Base-by-base conservation (phyloP, 139 green algal genomes). In the Haematococcus sp. region DNA sequence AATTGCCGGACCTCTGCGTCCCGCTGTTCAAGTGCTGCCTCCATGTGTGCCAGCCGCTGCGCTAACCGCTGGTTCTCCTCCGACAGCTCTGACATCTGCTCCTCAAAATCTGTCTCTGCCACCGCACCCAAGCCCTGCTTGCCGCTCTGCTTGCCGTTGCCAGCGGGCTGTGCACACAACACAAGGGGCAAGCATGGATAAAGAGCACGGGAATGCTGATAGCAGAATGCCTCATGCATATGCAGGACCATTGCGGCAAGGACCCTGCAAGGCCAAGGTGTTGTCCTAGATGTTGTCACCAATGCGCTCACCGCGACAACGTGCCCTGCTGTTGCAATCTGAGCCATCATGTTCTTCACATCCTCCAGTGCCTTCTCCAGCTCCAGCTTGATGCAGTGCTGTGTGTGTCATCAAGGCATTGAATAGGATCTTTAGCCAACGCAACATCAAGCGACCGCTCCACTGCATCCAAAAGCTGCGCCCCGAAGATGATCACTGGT, bases 341-440 rank as follows among this genome's bases (percentile, higher is more conserved):
- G 67, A 54, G 67, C 56, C 68, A 81, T 75, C 68, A 76, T 76
- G 27, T 60, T 20, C 43, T 74, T 70, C 3, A 68, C 68, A 20
- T 81, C 68, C 67, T 81, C 75, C 75, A 81, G 67, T n/a, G 75
- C 75, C 43, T 71, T 76, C 68, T 81, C 75, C 60, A 81, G 73
- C 46, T 81, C 75, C 40, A 81, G 23, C 75, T 81, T 81, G 59
- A 81, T 81, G 49, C 51, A 49, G 49, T 75, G 51, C 51, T 75
- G 63, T 28, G 1, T 49, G 7, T 49, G 40, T 19, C 7, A 11
- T 49, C 40, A 49, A 49, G 40, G 40, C 40, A 19, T 49, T n/a
- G n/a, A n/a, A n/a, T n/a, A n/a, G n/a, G n/a, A n/a, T n/a, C n/a
- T n/a, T n/a, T n/a, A n/a, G n/a, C n/a, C n/a, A n/a, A n/a, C n/a